Conservation (phyloP, 106 monocot species). For the Dioscorea alata region DNA sequence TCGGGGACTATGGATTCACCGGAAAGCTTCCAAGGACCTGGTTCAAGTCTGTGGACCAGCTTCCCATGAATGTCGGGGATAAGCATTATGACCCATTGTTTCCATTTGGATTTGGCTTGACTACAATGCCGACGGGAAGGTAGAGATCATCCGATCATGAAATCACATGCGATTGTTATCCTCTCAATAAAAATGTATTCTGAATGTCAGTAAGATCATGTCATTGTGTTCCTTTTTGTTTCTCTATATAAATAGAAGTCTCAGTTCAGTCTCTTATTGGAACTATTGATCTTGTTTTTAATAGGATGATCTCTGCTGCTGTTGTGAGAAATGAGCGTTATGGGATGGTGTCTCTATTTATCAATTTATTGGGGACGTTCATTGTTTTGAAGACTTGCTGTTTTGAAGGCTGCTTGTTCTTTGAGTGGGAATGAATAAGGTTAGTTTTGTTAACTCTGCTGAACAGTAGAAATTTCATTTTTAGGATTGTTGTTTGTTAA, state of each 20-base stretch:
- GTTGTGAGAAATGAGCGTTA: constrained; percentile 1
- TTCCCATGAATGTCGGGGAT: constrained; percentile 80
- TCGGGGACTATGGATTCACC: constrained; percentile 73
- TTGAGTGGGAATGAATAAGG: neutral
- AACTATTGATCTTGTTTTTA: neutral
- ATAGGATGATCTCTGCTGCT: neutral
- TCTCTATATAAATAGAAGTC: neutral
- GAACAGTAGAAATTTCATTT: neutral
- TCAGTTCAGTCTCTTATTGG: neutral
- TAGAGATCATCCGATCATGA: neutral
- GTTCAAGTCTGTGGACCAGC: constrained; percentile 71
- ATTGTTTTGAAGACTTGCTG: neutral
- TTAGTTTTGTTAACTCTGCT: neutral
- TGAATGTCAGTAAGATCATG: neutral
- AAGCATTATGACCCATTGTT: constrained; percentile 65
- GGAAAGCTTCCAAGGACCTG: constrained; percentile 67
- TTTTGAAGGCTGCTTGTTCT: neutral
- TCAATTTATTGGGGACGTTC: neutral
- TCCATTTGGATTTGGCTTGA: constrained; percentile 67
- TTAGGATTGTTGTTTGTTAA: neutral
- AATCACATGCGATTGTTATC: neutral
- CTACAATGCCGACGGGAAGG: constrained; percentile 18
- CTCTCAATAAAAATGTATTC: neutral
- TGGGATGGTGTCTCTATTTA: neutral
- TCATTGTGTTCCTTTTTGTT: neutral